Evolutionary conservation across 495 filamentous ascomycete genomes (phyloP).

Genomic region (Aspergillus panamensis): DNA sequence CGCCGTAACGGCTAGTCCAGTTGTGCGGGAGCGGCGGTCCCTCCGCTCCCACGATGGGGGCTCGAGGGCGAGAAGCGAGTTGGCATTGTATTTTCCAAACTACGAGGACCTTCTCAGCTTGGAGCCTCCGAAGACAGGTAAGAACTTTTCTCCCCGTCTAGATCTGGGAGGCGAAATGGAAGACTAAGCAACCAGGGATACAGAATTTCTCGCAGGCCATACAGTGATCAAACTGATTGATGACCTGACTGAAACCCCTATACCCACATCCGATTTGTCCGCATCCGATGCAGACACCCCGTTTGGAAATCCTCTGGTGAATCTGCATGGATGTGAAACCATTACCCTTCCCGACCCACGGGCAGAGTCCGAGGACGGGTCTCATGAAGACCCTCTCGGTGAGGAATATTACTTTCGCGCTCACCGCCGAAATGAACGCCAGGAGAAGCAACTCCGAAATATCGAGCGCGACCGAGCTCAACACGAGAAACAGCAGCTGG

Average conservation of each 20-base stretch:
- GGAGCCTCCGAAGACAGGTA: conserved; percentile 72
- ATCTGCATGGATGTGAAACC: conserved; percentile 34
- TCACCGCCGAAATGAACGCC: conserved; percentile 75
- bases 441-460: conserved; percentile 90
- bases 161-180: neutral
- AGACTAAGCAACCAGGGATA: neutral
- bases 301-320: conserved; percentile 42
- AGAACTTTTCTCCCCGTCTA: conserved; percentile 21
- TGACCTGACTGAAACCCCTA: conserved; percentile 37
- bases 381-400: conserved; percentile 65
- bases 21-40: conserved; percentile 35
- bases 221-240: conserved; percentile 47
- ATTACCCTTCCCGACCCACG: conserved; percentile 26
- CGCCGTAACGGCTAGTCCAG: conserved; percentile 12
- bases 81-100: conserved; percentile 82
- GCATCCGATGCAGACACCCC: conserved; percentile 24
- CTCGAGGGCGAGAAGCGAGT: conserved; percentile 75
- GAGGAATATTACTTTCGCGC: conserved; percentile 64
- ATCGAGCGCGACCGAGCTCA: conserved; percentile 87
- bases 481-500: conserved; percentile 86
- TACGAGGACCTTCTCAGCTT: conserved; percentile 89
- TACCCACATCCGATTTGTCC: conserved; percentile 13
- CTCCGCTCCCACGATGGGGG: conserved; percentile 50
- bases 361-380: neutral
- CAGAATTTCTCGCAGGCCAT: conserved; percentile 43